phyloP scores from a whole-genome alignment of 2,329 filamentous ascomycete genomes.

The Stagonosporopsis vannaccii region DNA sequence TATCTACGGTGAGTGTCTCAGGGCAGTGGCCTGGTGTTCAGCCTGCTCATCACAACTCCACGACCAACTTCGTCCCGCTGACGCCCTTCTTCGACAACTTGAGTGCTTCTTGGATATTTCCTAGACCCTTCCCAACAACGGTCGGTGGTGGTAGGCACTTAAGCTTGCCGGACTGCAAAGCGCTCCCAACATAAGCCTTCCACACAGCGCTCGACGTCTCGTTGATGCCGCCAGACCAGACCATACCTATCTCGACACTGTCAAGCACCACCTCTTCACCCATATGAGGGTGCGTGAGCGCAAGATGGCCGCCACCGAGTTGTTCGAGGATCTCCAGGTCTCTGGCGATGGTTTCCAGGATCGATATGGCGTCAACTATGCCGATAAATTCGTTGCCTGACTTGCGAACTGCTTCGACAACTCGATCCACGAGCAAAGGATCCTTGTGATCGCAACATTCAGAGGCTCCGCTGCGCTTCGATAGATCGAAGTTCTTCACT shows the following conservation, averaged over 20 bases:
- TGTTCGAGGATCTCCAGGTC: slow-evolving; percentile 36
- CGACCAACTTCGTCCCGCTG: slow-evolving; percentile 51
- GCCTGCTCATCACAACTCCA: slow-evolving; percentile 37
- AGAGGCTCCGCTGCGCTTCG: slow-evolving; percentile 31
- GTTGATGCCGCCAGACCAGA: slow-evolving; percentile 28
- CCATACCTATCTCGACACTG: slow-evolving; percentile 44
- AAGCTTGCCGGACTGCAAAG: slow-evolving; percentile 32
- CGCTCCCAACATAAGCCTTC: slow-evolving; percentile 35
- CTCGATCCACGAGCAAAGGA: slow-evolving; percentile 43
- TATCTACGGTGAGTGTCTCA: not conserved
- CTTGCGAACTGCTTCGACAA: slow-evolving; percentile 45
- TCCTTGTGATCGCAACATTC: slow-evolving; percentile 39
- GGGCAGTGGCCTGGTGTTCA: not conserved
- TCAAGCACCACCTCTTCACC: slow-evolving; percentile 29
- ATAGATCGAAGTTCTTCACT: slow-evolving; percentile 29
- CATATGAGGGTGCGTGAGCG: slow-evolving; percentile 47
- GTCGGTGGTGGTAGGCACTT: slow-evolving; percentile 34
- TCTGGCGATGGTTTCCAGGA: slow-evolving; percentile 24
- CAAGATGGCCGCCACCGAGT: slow-evolving; percentile 46
- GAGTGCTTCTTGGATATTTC: slow-evolving; percentile 34
- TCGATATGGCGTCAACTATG: slow-evolving; percentile 49
- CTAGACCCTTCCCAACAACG: slow-evolving; percentile 39
- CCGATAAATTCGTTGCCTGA: slow-evolving; percentile 48
- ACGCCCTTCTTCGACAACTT: slow-evolving; percentile 41
- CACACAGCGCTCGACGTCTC: slow-evolving; percentile 36